These are phyloP conservation scores for Pyropia haitanensis DNA, from an alignment of 23 red algal species.

Conservation along the genomic window DNA sequence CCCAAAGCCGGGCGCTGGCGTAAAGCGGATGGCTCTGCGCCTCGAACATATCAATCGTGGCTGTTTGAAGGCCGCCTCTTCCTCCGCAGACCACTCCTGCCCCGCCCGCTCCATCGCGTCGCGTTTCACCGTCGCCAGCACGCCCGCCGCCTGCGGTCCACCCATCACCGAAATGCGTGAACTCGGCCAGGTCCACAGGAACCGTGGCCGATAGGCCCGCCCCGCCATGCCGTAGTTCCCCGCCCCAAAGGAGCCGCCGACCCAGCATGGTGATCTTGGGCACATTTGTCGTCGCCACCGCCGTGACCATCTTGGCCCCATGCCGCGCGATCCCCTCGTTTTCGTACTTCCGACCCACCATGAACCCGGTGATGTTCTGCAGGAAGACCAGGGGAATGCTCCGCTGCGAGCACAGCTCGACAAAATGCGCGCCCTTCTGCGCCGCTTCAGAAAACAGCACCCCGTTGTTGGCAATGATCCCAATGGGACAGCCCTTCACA, in stretches of 20 bases:
- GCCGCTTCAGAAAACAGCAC: slow-evolving; percentile 32
- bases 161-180: slow-evolving; percentile 37
- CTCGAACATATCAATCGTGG: too few species aligned
- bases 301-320: slow-evolving; percentile 66
- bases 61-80: too few species aligned
- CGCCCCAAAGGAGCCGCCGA: slow-evolving; percentile 27
- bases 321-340: slow-evolving; percentile 40
- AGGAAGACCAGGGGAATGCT: slow-evolving; percentile 34
- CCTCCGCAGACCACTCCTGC: too few species aligned
- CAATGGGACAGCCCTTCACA: slow-evolving; percentile 9
- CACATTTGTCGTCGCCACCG: slow-evolving; percentile 24
- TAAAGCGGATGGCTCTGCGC: too few species aligned
- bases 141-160: slow-evolving; percentile 12
- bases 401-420: slow-evolving; percentile 41
- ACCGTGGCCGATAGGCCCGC: slow-evolving; percentile 25
- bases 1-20: too few species aligned
- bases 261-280: slow-evolving; percentile 45
- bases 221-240: slow-evolving; percentile 55
- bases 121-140: too few species aligned
- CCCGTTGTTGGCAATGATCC: slow-evolving; percentile 48
- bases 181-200: slow-evolving; percentile 45
- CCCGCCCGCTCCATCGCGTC: too few species aligned
- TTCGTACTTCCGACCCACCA: slow-evolving; percentile 31
- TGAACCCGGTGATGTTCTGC: slow-evolving; percentile 50
- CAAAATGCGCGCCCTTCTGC: slow-evolving; percentile 50